Base-by-base conservation (phyloP, 1,284 basidiomycete species). In the Rhodofomes roseus region DNA sequence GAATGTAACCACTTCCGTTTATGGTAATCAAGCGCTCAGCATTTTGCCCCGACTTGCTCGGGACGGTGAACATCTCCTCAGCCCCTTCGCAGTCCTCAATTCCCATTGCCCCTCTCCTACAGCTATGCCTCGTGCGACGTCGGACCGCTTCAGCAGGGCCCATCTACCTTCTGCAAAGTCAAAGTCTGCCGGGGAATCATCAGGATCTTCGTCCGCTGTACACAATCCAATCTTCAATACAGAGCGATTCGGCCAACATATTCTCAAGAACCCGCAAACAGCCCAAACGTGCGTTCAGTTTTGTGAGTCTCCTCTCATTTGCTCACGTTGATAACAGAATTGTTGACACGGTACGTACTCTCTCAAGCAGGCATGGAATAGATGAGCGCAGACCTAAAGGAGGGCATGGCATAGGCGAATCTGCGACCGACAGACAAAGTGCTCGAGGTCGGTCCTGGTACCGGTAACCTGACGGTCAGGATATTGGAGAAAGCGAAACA, bases 361-460 rank as follows among this genome's bases (percentile, higher is more conserved):
- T n/a, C n/a, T n/a, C 34, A 27, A 31, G 34, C 23, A 39, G 16
- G 12, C 25, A n/a, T n/a, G n/a, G n/a, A n/a, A n/a, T 25, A 44
- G 20, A 14, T 34, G 34, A 23, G 25, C 20, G 7, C 18, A 8
- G 2, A 6, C 27, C 20, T 18, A 29, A 22, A 22, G 44, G 43
- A 41, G 34, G 5, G 43, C 16, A 25, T 34, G 31, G 27, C n/a
- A n/a, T 63, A 97, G 88, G 96, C 96, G 4, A 92, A 92, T 70
- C 78, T 99, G 54, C 92, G 93, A 65, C 93, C 95, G 1, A 96
- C 96, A 20, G 96, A 99, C 73, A 90, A 92, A 70, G 96, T 98
- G 20, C 86, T 99, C 54, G 96, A 99, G 78, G 95, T 99, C 56
- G 97, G 96, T 71, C 97, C 97, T 12, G 97, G 97, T 77, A 99